Percentiles rank a stretch among this genome's conserved stretches.
Conservation (phyloP, 2,329 filamentous ascomycete genomes). For the Lachnellula subtilissima region DNA sequence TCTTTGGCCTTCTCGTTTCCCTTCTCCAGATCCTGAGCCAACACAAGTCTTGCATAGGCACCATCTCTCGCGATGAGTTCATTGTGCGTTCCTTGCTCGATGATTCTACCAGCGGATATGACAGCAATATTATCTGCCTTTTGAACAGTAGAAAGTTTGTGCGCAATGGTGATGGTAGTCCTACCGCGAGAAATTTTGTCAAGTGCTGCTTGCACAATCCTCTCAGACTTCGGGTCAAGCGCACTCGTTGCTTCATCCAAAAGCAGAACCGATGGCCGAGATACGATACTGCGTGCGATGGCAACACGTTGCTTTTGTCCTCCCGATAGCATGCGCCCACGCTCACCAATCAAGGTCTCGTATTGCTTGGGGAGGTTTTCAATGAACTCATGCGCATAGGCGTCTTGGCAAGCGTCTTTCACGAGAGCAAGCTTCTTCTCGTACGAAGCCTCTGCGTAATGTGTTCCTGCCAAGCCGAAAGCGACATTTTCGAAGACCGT, state of each 20-base stretch:
- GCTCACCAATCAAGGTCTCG: slow-evolving; percentile 40
- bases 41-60: slow-evolving; percentile 9
- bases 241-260: slow-evolving; percentile 78
- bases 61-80: slow-evolving; percentile 44
- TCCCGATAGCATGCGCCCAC: slow-evolving; percentile 43
- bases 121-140: slow-evolving; percentile 53
- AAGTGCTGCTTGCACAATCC: slow-evolving; percentile 71
- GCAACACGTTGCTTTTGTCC: slow-evolving; percentile 52
- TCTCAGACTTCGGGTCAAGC: slow-evolving; percentile 69
- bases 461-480: slow-evolving; percentile 44
- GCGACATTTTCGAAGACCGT: slow-evolving; percentile 64
- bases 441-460: not conserved
- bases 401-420: slow-evolving; percentile 37
- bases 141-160: slow-evolving; percentile 69
- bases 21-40: slow-evolving; percentile 4
- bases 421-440: slow-evolving; percentile 43
- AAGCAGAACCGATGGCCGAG: slow-evolving; percentile 48
- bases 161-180: slow-evolving; percentile 71
- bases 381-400: slow-evolving; percentile 48
- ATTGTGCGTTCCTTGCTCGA: slow-evolving; percentile 15
- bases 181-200: slow-evolving; percentile 1
- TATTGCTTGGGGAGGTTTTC: slow-evolving; percentile 38
- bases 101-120: slow-evolving; percentile 13
- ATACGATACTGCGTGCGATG: slow-evolving; percentile 48
- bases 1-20: not conserved